phyloP scores from a whole-genome alignment of 2,329 filamentous ascomycete species.

The Teratosphaeria viscida region DNA sequence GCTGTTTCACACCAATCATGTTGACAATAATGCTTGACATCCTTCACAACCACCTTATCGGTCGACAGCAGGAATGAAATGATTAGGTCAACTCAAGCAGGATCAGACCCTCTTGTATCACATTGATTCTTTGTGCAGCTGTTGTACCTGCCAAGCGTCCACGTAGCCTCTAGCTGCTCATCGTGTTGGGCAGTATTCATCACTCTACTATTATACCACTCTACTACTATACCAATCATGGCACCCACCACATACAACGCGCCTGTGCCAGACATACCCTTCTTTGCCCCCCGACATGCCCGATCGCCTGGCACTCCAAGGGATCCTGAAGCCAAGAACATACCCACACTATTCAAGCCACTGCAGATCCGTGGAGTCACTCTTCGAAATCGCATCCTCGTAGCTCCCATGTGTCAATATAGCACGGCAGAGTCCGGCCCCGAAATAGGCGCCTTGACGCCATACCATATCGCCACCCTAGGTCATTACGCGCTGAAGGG shows the following conservation, averaged over 20 bases:
- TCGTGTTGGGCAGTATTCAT: too few species aligned
- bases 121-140: neutral
- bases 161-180: neutral
- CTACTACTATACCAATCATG: neutral
- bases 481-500: conserved; percentile 69
- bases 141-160: neutral
- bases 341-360: conserved; percentile 50
- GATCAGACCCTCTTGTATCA: neutral
- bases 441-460: conserved; percentile 57
- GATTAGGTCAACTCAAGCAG: neutral
- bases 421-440: conserved; percentile 44
- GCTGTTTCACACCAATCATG: neutral
- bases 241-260: conserved; percentile 25
- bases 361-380: conserved; percentile 46
- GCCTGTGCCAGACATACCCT: conserved; percentile 33
- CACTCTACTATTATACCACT: too few species aligned
- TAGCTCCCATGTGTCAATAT: conserved; percentile 58
- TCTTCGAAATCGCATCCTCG: conserved; percentile 54
- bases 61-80: neutral
- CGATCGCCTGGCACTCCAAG: conserved; percentile 35
- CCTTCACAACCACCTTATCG: neutral
- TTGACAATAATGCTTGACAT: neutral
- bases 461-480: conserved; percentile 71
- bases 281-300: conserved; percentile 37
- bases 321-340: conserved; percentile 31